Evolutionary conservation across 1,139 yeast genomes (phyloP), one percentile per base, ranked within the genome.

Genomic region (Eremothecium cymbalariae): DNA sequence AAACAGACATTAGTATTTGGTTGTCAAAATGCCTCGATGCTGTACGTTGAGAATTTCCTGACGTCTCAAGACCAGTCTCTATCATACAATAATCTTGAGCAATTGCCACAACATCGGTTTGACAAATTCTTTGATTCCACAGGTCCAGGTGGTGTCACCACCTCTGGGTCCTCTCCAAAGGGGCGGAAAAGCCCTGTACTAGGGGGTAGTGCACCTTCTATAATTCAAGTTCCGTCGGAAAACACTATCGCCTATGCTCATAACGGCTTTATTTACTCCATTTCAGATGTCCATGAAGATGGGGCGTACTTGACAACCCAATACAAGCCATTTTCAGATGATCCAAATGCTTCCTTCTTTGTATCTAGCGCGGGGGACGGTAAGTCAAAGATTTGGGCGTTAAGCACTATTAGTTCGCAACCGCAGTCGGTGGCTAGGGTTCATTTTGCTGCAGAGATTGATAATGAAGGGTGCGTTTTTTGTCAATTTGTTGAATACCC

Each of bases 351-450:
- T 3, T 70, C 69, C 28, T 53, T 62, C 7, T 53, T 79, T 5
- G 60, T 77, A 3, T 67, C 80, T 3, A 93, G 94, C 20, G 95
- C 95, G 33, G 97, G 97, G 32, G 97, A 90, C 59, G 97, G 97
- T 0, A 51, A 72, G 2, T 72, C 82, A 16, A 83, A 82, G 47
- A 58, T 86, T 9, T 90, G 98, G 98, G 62, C 64, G 2, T 46
- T 72, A 14, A n/a, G 16, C n/a, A 11, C 21, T 16, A 13, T 18
- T 4, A 18, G 31, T 31, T 27, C 40, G 4, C 44, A 28, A 20
- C 32, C 32, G n/a, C 21, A 18, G 5, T 36, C 40, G 18, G 36
- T 29, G 17, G 46, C 49, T 6, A 41, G 22, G 13, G 37, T 46
- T 21, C 45, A 36, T 15, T 36, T 44, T 26, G 40, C 39, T 20